A percentile compares a stretch with the other conserved stretches of the same genome.
These are phyloP conservation scores for Wickerhamomyces rabaulensis DNA, from an alignment of 805 yeast genomes.

Conservation along the genomic window DNA sequence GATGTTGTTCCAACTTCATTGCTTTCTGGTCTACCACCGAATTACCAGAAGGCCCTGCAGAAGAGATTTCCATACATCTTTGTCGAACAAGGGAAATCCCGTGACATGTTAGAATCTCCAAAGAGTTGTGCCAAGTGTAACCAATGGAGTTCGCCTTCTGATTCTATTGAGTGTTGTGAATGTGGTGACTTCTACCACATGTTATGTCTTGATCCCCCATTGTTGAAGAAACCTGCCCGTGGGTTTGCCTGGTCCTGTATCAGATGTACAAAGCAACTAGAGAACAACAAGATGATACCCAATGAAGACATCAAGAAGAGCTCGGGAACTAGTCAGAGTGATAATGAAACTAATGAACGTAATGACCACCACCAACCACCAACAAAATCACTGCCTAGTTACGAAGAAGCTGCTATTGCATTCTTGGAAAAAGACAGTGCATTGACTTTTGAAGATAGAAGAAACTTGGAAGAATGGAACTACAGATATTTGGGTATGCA, in stretches of 20 bases:
- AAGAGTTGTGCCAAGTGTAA: slow-evolving; percentile 68
- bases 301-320: slow-evolving; percentile 7
- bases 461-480: slow-evolving; percentile 72
- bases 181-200: slow-evolving; percentile 72
- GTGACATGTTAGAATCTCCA: slow-evolving; percentile 58
- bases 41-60: slow-evolving; percentile 55
- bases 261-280: slow-evolving; percentile 52
- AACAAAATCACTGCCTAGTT: slow-evolving; percentile 35
- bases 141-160: slow-evolving; percentile 78
- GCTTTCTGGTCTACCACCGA: slow-evolving; percentile 51
- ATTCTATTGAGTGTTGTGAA: slow-evolving; percentile 74
- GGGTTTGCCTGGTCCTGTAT: slow-evolving; percentile 94
- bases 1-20: slow-evolving; percentile 65
- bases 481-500: slow-evolving; percentile 76
- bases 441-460: slow-evolving; percentile 38
- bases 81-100: slow-evolving; percentile 62
- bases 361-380: slow-evolving; percentile 1
- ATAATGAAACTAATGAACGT: slow-evolving; percentile 1
- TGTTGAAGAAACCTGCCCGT: slow-evolving; percentile 70
- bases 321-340: background rate
- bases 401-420: slow-evolving; percentile 52
- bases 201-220: slow-evolving; percentile 82
- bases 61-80: slow-evolving; percentile 71
- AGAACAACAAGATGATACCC: slow-evolving; percentile 13
- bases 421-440: slow-evolving; percentile 43